Percentiles rank a stretch among this genome's conserved stretches.
Evolutionary conservation across 176 grass and related monocot species (phyloP).

Genomic region (Paspalum vaginatum): DNA sequence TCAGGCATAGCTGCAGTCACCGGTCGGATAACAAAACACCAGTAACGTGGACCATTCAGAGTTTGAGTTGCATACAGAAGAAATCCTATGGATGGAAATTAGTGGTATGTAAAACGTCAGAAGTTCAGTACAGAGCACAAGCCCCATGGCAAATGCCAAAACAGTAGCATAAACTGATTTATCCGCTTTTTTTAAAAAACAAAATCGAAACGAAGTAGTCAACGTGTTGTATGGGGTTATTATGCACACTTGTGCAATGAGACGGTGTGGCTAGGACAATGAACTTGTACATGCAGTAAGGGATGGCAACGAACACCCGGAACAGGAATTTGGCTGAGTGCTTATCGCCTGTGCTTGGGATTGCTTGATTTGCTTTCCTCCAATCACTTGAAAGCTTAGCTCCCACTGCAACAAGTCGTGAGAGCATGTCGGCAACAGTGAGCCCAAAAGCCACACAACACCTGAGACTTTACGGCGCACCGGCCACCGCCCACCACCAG

Average conservation of each 20-base stretch:
- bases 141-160: not conserved
- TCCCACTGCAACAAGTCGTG: not conserved
- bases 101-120: not conserved
- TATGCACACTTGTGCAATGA: not conserved
- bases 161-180: too few species aligned
- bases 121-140: not conserved
- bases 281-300: not conserved
- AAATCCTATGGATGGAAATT: not conserved
- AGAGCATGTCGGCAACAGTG: not conserved
- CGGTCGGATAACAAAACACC: not conserved
- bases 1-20: conserved; percentile 3
- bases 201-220: not conserved
- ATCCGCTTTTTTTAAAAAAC: too few species aligned
- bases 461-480: not conserved
- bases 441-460: not conserved
- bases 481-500: not conserved
- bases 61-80: not conserved
- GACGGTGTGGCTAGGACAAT: not conserved
- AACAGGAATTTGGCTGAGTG: not conserved
- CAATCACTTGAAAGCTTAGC: not conserved
- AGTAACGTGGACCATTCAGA: not conserved
- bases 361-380: not conserved
- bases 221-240: not conserved
- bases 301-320: not conserved
- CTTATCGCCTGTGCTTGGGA: not conserved